Base-by-base conservation (phyloP, 75 land plant genomes). In the Azolla pinnata region DNA sequence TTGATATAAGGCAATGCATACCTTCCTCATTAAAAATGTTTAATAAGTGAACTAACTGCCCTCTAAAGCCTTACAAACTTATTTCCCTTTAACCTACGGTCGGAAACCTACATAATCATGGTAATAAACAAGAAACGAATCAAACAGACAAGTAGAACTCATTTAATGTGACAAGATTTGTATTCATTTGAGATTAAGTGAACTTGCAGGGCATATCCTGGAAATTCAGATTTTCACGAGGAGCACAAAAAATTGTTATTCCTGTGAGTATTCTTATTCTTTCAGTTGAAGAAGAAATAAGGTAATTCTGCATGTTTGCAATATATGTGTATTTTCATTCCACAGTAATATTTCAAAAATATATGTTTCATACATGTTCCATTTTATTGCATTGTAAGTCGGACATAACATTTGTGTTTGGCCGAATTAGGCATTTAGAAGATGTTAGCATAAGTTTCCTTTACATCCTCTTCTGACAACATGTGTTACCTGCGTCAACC, bases 141-240 rank as follows among this genome's bases (percentile, higher is more conserved):
- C n/a, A n/a, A n/a, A n/a, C n/a, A n/a, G n/a, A n/a, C n/a, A n/a
- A n/a, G n/a, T n/a, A n/a, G n/a, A n/a, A n/a, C n/a, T n/a, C 42
- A 8, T 46, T 4, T 46, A 52, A 31, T 17, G 46, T 0, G 32
- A 32, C 21, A 18, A 55, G 31, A 54, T 38, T 42, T 35, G 24
- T 67, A 83, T 74, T 78, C 77, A 9, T 72, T 80, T 46, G 17
- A 46, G 2, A 17, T 23, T 18, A 46, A 4, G 21, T 46, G n/a
- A 38, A 8, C 10, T 47, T 66, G 40, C 60, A 75, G 78, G 79
- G 79, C 19, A 50, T 76, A 14, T 74, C 70, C 33, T 91, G 93
- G 95, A 84, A 70, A 66, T 64, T 91, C 73, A 84, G 91, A 48
- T 79, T 91, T 32, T 82, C 79, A 56, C 85, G 95, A 35, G 95